Conservation (phyloP, 805 yeast species). For the Sugiyamaella marilandica region DNA sequence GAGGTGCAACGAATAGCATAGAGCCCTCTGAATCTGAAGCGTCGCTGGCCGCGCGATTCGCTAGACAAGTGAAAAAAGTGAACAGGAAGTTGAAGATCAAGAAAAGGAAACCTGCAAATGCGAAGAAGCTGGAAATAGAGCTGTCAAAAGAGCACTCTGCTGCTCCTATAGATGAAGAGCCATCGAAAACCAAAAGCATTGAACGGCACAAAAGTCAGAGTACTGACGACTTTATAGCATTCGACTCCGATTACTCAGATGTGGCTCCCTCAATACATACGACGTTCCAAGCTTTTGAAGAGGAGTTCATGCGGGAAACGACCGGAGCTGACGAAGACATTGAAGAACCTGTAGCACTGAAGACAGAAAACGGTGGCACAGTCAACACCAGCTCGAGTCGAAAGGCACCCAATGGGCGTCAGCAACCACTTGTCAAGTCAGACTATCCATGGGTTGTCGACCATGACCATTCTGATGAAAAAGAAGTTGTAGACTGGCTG, state of each 20-base stretch:
- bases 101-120: too few relatives aligned
- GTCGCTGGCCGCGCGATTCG: too few relatives aligned
- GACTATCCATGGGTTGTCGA: slow-evolving; percentile 72
- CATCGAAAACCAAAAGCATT: too few relatives aligned
- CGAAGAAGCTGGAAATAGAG: too few relatives aligned
- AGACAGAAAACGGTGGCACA: background rate
- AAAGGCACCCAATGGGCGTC: background rate
- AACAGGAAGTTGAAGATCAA: too few relatives aligned
- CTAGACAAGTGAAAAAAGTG: too few relatives aligned
- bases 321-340: slow-evolving; percentile 5
- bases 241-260: slow-evolving; percentile 13
- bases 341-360: background rate
- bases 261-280: slow-evolving; percentile 12
- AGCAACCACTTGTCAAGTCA: slow-evolving; percentile 11
- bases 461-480: slow-evolving; percentile 70
- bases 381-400: background rate
- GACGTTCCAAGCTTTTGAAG: slow-evolving; percentile 13
- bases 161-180: too few relatives aligned
- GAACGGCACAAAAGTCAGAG: background rate
- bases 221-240: slow-evolving; percentile 13
- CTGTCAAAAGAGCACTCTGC: too few relatives aligned
- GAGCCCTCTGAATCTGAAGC: too few relatives aligned
- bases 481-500: slow-evolving; percentile 81
- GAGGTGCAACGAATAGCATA: too few relatives aligned
- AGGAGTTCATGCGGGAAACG: slow-evolving; percentile 2